These are phyloP conservation scores for Meira nashicola DNA, from an alignment of 1,284 basidiomycete species.

Conservation along the genomic window DNA sequence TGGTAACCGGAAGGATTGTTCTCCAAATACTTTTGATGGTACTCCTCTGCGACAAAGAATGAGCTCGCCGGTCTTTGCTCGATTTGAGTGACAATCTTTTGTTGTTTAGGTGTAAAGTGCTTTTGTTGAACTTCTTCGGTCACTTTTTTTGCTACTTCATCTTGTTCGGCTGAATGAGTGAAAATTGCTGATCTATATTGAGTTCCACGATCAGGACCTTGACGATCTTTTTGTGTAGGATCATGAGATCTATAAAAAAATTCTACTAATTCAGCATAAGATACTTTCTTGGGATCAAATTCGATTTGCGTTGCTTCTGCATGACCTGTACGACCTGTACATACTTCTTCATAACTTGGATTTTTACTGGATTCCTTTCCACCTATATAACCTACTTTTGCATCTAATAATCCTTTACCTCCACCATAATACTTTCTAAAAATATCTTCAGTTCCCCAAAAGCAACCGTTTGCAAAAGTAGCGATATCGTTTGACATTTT, in stretches of 20 bases:
- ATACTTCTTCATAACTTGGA: slow-evolving; percentile 66
- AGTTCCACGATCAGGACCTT: slow-evolving; percentile 53
- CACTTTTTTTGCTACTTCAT: slow-evolving; percentile 68
- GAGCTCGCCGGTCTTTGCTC: slow-evolving; percentile 21
- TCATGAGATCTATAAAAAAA: slow-evolving; percentile 72
- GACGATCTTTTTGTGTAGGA: slow-evolving; percentile 63
- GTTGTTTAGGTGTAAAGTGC: slow-evolving; percentile 63
- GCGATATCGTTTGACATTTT: slow-evolving; percentile 16
- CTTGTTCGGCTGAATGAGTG: slow-evolving; percentile 71
- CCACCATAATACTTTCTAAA: slow-evolving; percentile 41
- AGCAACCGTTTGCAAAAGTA: slow-evolving; percentile 45
- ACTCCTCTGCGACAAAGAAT: slow-evolving; percentile 41
- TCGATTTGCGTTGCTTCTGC: slow-evolving; percentile 82
- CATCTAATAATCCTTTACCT: slow-evolving; percentile 46
- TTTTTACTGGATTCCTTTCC: slow-evolving; percentile 43
- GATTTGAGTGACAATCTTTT: slow-evolving; percentile 67
- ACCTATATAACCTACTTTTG: slow-evolving; percentile 47
- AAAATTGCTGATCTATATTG: slow-evolving; percentile 92
- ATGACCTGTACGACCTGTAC: slow-evolving; percentile 71
- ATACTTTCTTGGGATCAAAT: slow-evolving; percentile 73
- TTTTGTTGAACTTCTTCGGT: slow-evolving; percentile 80
- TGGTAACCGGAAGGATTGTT: slow-evolving; percentile 16
- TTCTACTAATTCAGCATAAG: slow-evolving; percentile 74
- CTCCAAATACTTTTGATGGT: slow-evolving; percentile 49
- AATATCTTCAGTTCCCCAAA: slow-evolving; percentile 51